Base-by-base conservation (phyloP, 2,329 filamentous ascomycete genomes). In the Phoma herbarum region DNA sequence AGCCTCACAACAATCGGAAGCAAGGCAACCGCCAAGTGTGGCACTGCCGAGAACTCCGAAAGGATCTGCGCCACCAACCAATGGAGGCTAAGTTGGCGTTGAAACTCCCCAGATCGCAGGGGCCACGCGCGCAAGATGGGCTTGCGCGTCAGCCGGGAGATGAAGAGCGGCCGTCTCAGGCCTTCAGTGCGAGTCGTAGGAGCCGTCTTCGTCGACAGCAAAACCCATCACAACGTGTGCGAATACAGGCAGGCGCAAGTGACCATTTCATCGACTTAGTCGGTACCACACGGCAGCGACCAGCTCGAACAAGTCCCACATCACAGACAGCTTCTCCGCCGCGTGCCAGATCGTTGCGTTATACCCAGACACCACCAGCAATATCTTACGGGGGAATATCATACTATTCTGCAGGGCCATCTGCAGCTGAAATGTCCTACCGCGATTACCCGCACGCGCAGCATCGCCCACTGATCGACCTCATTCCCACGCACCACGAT, bases 401-500 rank as follows among this genome's bases (percentile, higher is more conserved):
- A 20, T 28, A 42, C n/a, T 49, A 16, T 44, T 23, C 20, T 22
- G 18, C 48, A 45, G 18, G 31, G 22, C 26, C 46, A 14, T 44
- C 31, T 42, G 35, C 55, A 49, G 45, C 31, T 28, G 29, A 53
- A 41, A 74, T 71, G 72, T 65, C 70, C 59, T 65, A 71, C 64
- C 68, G 62, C 50, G 63, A 70, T 58, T 37, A 67, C 41, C 53
- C 57, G 44, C 53, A 60, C 41, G 60, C 62, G 55, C 61, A 64
- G 55, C 61, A 63, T 41, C 66, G 62, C 25, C 67, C 67, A 23
- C 70, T 75, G 64, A 69, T 76, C 63, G 72, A 75, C 55, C 62
- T 68, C 37, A 72, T 73, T 35, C 68, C 71, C 31, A 58, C 68
- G 56, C 53, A 69, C 46, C 65, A 60, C 54, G 45, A 67, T 44